A percentile compares a stretch with the other conserved stretches of the same genome.
Conservation (phyloP, 2,329 filamentous ascomycete species). For the Dothideomycetidae sp. region DNA sequence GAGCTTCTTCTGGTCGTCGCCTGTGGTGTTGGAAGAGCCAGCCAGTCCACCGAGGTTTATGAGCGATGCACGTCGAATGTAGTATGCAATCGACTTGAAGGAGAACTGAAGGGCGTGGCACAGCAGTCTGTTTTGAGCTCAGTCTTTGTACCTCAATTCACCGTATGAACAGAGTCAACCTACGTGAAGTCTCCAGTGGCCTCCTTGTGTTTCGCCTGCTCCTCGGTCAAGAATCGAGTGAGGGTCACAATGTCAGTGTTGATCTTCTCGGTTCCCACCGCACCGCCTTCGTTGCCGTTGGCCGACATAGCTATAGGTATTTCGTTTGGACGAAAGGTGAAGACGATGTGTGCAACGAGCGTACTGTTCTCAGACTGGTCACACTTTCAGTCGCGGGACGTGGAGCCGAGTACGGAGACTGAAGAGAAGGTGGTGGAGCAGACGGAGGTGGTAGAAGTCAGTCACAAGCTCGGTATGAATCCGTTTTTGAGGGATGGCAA, state of each 20-base stretch:
- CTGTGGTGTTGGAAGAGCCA: conserved; percentile 85
- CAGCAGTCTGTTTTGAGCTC: conserved; percentile 51
- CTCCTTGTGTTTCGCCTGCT: conserved; percentile 83
- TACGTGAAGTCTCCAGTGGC: conserved; percentile 98
- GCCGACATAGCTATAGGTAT: conserved; percentile 29
- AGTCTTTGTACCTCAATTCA: conserved; percentile 2
- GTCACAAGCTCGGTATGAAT: background rate
- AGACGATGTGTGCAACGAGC: background rate
- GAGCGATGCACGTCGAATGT: conserved; percentile 87
- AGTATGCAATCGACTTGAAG: conserved; percentile 99
- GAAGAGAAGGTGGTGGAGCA: background rate
- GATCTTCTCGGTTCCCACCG: conserved; percentile 56
- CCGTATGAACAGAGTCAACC: no score
- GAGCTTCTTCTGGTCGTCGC: conserved; percentile 98
- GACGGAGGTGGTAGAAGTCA: background rate
- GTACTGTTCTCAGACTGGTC: no score
- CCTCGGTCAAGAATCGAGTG: conserved; percentile 89
- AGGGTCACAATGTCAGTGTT: conserved; percentile 95
- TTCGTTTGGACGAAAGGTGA: conserved; percentile 7
- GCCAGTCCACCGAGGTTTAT: conserved; percentile 83
- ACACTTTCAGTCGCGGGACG: no score
- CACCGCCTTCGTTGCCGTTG: conserved; percentile 34
- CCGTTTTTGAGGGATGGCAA: background rate
- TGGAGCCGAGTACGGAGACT: background rate
- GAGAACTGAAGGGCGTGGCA: conserved; percentile 98